Percentiles rank a stretch among this genome's conserved stretches.
Evolutionary conservation across 345 rosid species (phyloP).

Genomic region (Populus nigra): DNA sequence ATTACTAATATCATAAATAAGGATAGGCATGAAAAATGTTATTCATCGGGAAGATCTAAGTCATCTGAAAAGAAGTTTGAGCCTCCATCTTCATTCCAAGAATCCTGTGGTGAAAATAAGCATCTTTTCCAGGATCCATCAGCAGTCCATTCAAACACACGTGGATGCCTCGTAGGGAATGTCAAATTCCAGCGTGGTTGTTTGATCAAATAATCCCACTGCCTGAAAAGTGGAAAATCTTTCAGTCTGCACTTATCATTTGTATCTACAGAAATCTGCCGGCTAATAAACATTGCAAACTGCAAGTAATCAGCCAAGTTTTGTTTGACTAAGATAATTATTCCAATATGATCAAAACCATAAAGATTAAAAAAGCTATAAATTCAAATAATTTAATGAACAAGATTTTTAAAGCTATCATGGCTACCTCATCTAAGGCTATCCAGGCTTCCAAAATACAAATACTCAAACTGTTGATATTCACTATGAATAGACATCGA

Average conservation of each 20-base stretch:
- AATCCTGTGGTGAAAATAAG: neutral
- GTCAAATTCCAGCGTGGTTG: conserved; percentile 63
- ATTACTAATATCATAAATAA: too few relatives aligned
- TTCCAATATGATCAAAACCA: neutral
- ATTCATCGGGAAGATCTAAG: neutral
- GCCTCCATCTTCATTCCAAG: neutral
- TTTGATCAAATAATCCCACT: conserved; percentile 52
- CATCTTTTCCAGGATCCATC: conserved; percentile 59
- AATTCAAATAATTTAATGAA: neutral
- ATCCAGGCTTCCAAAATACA: too few relatives aligned
- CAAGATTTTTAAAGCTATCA: too few relatives aligned
- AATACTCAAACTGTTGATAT: neutral
- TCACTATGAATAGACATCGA: neutral
- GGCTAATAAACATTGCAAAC: too few relatives aligned
- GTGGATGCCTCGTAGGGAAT: conserved; percentile 57
- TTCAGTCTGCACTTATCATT: neutral
- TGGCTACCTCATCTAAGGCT: too few relatives aligned
- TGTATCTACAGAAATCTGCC: neutral
- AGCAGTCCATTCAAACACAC: conserved; percentile 55
- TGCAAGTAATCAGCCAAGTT: neutral
- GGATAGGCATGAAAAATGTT: too few relatives aligned
- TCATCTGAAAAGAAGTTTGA: neutral
- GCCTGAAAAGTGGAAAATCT: conserved; percentile 35
- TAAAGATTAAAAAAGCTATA: neutral
- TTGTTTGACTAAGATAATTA: too few relatives aligned